A percentile compares a stretch with the other conserved stretches of the same genome.
Evolutionary conservation across 2,329 filamentous ascomycete species (phyloP).

Genomic region (Talaromyces sp.): DNA sequence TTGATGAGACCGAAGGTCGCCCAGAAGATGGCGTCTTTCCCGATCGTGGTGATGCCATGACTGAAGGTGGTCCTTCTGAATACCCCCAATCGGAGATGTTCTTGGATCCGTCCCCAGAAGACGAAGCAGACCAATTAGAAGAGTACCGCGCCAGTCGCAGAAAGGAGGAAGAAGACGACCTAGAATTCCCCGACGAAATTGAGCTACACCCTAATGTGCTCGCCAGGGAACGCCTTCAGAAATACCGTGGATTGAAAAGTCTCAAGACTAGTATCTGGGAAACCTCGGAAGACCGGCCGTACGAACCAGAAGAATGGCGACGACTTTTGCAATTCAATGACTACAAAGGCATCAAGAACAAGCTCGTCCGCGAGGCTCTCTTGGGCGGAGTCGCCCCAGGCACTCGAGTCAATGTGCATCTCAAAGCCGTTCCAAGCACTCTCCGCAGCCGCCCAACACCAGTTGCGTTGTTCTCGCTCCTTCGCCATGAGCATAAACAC

Average conservation of each 20-base stretch:
- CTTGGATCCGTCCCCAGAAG: slow-evolving; percentile 68
- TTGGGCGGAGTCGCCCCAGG: slow-evolving; percentile 83
- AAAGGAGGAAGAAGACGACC: slow-evolving; percentile 79
- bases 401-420: slow-evolving; percentile 72
- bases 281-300: slow-evolving; percentile 74
- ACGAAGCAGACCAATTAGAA: slow-evolving; percentile 75
- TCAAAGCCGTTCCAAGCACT: slow-evolving; percentile 54
- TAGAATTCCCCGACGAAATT: slow-evolving; percentile 95
- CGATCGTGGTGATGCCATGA: slow-evolving; percentile 51
- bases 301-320: slow-evolving; percentile 86
- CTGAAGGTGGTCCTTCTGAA: slow-evolving; percentile 75
- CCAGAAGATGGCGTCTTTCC: slow-evolving; percentile 76
- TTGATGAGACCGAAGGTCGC: slow-evolving; percentile 51
- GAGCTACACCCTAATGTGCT: slow-evolving; percentile 84
- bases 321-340: slow-evolving; percentile 81
- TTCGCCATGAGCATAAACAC: slow-evolving; percentile 92
- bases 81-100: slow-evolving; percentile 95
- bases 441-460: slow-evolving; percentile 53
- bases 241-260: slow-evolving; percentile 89
- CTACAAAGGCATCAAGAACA: slow-evolving; percentile 76
- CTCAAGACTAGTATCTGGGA: slow-evolving; percentile 84
- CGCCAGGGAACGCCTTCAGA: slow-evolving; percentile 75
- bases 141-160: slow-evolving; percentile 73
- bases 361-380: slow-evolving; percentile 72
- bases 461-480: slow-evolving; percentile 72